Base-by-base conservation (phyloP, 2,329 filamentous ascomycete species). In the Cordyceps cateniannulata region DNA sequence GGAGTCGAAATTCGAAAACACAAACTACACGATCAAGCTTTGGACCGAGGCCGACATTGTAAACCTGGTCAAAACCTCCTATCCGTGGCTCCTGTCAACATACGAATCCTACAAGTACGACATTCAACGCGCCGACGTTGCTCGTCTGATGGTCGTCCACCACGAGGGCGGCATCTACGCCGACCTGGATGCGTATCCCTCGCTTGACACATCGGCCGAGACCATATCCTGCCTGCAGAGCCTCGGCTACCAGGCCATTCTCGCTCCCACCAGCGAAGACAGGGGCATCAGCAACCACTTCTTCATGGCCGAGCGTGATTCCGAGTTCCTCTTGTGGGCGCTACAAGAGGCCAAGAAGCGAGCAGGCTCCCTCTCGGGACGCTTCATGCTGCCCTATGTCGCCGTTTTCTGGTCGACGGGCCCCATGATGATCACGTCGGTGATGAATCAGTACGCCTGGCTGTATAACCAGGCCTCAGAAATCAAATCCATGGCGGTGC, bases 371-470 rank as follows among this genome's bases (percentile, higher is more conserved):
- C 18, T 47, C 0, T 62, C 65, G 10, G 59, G 44, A 2, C 59
- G 62, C 0, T 64, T 67, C 24, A 55, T 64, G 4, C 63, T 69
- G 3, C 67, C 67, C 0, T 69, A 69, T n/a, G 58, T 69, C 6
- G 62, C 58, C 16, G 66, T 69, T 0, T 67, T 69, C 45, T 69
- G 67, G 67, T 66, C 66, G 4, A 69, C 67, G 5, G 67, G 66
- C 6, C 67, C 67, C 8, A 27, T 67, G 24, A 69, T 69, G 67
- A 50, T 69, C 3, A 69, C 65, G 1, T 49, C 64, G 14, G 66
- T 63, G 1, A 60, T 62, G n/a, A 63, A 59, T 5, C 54, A 64
- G 6, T 68, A 67, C 38, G 58, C 55, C 2, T 66, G 62, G 62
- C 42, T 62, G 47, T 63, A 63, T 16, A 56, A 49, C 45, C 35